phyloP scores from a whole-genome alignment of 2,329 filamentous ascomycete species.

The Colletotrichum cereale region DNA sequence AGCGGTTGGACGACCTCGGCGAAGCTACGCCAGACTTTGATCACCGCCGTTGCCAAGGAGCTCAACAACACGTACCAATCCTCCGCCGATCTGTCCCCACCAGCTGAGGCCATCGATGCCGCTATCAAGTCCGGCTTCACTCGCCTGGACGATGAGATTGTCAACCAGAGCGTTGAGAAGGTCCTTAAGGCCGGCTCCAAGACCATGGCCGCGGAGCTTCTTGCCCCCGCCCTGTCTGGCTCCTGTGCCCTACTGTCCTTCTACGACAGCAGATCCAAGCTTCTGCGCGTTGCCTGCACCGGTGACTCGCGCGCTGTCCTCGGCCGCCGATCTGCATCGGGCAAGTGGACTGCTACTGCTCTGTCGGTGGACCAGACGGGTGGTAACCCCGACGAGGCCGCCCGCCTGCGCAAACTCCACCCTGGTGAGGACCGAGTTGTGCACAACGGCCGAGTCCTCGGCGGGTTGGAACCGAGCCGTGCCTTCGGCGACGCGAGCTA shows the following conservation, averaged over 20 bases:
- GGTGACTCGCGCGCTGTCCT: conserved; percentile 97
- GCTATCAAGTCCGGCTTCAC: conserved; percentile 95
- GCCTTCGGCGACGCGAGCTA: conserved; percentile 98
- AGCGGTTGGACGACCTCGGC: conserved; percentile 99
- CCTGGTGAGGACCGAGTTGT: conserved; percentile 91
- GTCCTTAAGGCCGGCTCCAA: conserved; percentile 91
- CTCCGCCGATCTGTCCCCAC: conserved; percentile 71
- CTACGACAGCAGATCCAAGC: conserved; percentile 89
- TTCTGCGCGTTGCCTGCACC: conserved; percentile 93
- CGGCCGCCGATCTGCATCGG: conserved; percentile 80
- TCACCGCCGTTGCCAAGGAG: conserved; percentile 92
- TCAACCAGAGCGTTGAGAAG: conserved; percentile 91
- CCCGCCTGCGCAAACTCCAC: conserved; percentile 85
- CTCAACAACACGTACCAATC: conserved; percentile 92
- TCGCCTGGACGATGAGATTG: conserved; percentile 92
- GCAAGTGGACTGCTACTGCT: conserved; percentile 93
- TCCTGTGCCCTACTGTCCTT: conserved; percentile 97
- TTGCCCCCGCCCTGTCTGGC: conserved; percentile 94
- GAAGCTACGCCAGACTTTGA: conserved; percentile 91
- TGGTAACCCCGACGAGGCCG: conserved; percentile 85
- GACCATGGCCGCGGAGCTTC: conserved; percentile 88
- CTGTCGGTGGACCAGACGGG: conserved; percentile 96
- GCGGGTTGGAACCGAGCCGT: conserved; percentile 90
- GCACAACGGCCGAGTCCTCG: conserved; percentile 89
- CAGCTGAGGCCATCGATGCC: conserved; percentile 83